Percentiles rank a stretch among this genome's conserved stretches.
These are phyloP conservation scores for Leersia perrieri DNA, from an alignment of 176 grass and related monocot species.

Conservation along the genomic window DNA sequence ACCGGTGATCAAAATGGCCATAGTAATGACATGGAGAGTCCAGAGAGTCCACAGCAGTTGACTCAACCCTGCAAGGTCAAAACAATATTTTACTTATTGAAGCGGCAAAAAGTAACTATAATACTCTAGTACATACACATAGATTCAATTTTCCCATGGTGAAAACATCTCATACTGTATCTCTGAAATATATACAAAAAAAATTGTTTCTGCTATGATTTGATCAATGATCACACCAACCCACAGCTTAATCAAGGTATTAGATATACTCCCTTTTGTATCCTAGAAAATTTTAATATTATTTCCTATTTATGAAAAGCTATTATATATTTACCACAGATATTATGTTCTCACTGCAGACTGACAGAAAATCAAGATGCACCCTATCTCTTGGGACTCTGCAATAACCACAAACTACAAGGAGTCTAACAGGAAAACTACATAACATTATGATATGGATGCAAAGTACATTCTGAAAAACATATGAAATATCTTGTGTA, in stretches of 20 bases:
- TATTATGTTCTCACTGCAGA: background rate
- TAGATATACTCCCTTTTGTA: conserved; percentile 1
- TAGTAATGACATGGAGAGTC: conserved; percentile 72
- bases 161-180: background rate
- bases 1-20: conserved; percentile 55
- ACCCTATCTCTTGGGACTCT: background rate
- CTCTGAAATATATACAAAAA: background rate
- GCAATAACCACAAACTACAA: background rate
- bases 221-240: background rate
- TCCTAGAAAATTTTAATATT: background rate
- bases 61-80: conserved; percentile 73
- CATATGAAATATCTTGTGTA: background rate
- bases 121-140: conserved; percentile 3
- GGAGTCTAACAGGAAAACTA: background rate
- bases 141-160: conserved; percentile 18
- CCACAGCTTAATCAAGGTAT: conserved; percentile 24
- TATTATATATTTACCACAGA: background rate
- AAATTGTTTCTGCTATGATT: background rate
- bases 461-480: background rate
- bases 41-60: conserved; percentile 42
- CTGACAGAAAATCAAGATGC: conserved; percentile 10
- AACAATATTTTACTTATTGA: conserved; percentile 28
- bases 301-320: background rate
- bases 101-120: conserved; percentile 26
- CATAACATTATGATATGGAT: background rate